Conservation (phyloP, 208 protist species). For the Acanthamoeba castellanii region DNA sequence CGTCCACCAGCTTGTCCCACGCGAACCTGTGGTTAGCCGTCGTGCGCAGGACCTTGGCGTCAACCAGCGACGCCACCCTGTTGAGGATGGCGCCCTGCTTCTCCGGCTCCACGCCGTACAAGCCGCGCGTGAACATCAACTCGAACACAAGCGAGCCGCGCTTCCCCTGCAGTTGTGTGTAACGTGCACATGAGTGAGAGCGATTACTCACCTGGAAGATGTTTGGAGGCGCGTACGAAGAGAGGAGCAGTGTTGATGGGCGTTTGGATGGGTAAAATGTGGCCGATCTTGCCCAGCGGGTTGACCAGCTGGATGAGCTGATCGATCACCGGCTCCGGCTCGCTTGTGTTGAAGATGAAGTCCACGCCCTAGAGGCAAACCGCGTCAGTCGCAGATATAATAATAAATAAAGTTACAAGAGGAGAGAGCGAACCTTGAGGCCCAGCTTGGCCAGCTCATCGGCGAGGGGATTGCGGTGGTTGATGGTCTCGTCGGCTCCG, state of each 20-base stretch:
- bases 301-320: constrained; percentile 52
- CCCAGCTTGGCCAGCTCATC: constrained; percentile 28
- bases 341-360: constrained; percentile 67
- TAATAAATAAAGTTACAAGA: background rate
- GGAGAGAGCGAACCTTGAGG: background rate
- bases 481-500: constrained; percentile 60
- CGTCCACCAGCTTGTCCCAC: constrained; percentile 40
- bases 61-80: constrained; percentile 9
- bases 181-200: background rate
- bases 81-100: constrained; percentile 72
- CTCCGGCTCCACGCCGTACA: constrained; percentile 50
- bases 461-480: constrained; percentile 10
- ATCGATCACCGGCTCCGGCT: constrained; percentile 1
- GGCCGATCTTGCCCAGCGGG: constrained; percentile 49
- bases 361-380: background rate
- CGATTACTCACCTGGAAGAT: background rate
- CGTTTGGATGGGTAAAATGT: constrained; percentile 2
- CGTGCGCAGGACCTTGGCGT: background rate
- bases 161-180: constrained; percentile 3
- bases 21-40: constrained; percentile 25
- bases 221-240: background rate
- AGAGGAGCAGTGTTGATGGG: background rate
- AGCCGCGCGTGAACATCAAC: constrained; percentile 31
- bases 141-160: constrained; percentile 33
- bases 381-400: background rate